phyloP scores from a whole-genome alignment of 1,139 yeast genomes.

The Saccharomyces hybrid region DNA sequence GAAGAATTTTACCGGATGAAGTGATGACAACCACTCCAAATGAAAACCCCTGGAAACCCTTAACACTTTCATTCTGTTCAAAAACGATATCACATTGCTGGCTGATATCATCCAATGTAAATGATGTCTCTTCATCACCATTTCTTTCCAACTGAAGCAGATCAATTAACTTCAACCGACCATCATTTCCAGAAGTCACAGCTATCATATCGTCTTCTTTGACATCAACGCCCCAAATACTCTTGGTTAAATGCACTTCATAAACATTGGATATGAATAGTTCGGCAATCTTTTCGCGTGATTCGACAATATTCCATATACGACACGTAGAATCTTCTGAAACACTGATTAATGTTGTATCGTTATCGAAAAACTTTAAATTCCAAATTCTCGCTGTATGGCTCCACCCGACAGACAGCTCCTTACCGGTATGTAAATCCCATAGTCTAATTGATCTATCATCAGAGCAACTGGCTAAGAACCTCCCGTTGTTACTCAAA shows the following conservation, averaged over 20 bases:
- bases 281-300: slow-evolving; percentile 24
- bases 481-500: slow-evolving; percentile 49
- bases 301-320: slow-evolving; percentile 48
- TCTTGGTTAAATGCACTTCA: slow-evolving; percentile 76
- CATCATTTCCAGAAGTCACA: slow-evolving; percentile 88
- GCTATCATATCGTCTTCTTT: slow-evolving; percentile 41
- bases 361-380: slow-evolving; percentile 46
- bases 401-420: slow-evolving; percentile 90
- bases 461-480: slow-evolving; percentile 78
- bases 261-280: slow-evolving; percentile 41
- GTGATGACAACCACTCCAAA: slow-evolving; percentile 50
- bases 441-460: slow-evolving; percentile 82
- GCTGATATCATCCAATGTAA: slow-evolving; percentile 34
- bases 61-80: slow-evolving; percentile 49
- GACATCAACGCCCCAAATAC: slow-evolving; percentile 77
- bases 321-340: slow-evolving; percentile 92
- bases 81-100: slow-evolving; percentile 28
- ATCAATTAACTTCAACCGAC: slow-evolving; percentile 61
- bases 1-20: slow-evolving; percentile 49
- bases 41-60: slow-evolving; percentile 48
- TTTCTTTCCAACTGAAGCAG: slow-evolving; percentile 31
- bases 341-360: slow-evolving; percentile 46
- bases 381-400: slow-evolving; percentile 94
- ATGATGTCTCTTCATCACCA: slow-evolving; percentile 26
- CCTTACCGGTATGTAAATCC: slow-evolving; percentile 48